phyloP scores from a whole-genome alignment of 192 early-diverging fungal species.

The Backusella morwellensis region DNA sequence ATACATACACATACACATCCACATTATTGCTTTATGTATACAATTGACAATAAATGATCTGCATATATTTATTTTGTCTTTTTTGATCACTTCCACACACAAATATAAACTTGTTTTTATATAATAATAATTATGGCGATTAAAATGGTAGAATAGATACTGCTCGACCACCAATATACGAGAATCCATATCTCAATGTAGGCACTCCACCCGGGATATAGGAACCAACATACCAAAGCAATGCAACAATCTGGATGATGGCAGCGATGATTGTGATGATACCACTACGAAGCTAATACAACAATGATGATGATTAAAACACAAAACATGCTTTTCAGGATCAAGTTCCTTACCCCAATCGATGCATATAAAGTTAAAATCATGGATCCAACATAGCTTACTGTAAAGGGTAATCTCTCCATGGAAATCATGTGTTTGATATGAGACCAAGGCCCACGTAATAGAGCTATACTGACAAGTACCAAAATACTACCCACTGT shows the following conservation, averaged over 20 bases:
- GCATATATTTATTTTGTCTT: not conserved
- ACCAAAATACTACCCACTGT: slow-evolving; percentile 48
- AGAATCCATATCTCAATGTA: slow-evolving; percentile 55
- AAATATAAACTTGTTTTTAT: not conserved
- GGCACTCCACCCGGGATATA: slow-evolving; percentile 77
- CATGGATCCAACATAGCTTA: slow-evolving; percentile 80
- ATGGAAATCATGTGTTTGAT: slow-evolving; percentile 73
- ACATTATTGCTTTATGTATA: not conserved
- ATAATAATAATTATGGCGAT: not conserved
- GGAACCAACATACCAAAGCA: slow-evolving; percentile 74
- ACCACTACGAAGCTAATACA: slow-evolving; percentile 52
- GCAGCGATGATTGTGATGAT: slow-evolving; percentile 77
- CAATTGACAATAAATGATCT: not conserved
- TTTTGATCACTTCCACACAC: not conserved
- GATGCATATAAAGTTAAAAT: slow-evolving; percentile 83
- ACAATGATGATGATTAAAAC: not conserved
- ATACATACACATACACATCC: not conserved
- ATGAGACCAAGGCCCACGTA: slow-evolving; percentile 81
- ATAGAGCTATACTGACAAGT: slow-evolving; percentile 59
- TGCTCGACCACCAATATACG: slow-evolving; percentile 37
- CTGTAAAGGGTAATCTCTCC: slow-evolving; percentile 80
- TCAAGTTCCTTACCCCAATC: slow-evolving; percentile 55
- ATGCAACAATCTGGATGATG: slow-evolving; percentile 74
- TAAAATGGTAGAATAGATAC: slow-evolving; percentile 38
- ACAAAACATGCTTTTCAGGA: not conserved